Percentiles rank a stretch among this genome's conserved stretches.
Conservation (phyloP, 2,329 filamentous ascomycete species). For the Akanthomyces dipterigenus region DNA sequence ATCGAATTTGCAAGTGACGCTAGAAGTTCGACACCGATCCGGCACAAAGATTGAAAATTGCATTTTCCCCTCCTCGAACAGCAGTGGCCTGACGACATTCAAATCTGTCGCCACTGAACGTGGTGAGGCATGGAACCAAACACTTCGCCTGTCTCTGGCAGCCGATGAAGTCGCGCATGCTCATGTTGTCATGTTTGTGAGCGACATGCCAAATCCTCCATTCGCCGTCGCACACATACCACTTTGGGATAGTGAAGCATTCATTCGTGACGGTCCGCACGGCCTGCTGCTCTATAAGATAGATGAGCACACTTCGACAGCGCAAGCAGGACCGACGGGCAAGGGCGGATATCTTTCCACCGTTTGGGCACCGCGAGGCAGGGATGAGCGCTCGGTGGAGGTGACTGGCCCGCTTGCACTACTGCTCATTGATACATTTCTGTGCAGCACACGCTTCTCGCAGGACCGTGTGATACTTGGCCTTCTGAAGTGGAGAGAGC, state of each 20-base stretch:
- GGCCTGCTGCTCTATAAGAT: constrained; percentile 79
- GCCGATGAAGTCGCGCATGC: constrained; percentile 73
- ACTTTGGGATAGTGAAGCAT: constrained; percentile 86
- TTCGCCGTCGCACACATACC: constrained; percentile 92
- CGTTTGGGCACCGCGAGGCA: constrained; percentile 67
- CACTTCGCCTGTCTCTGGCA: constrained; percentile 71
- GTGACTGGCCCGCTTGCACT: constrained; percentile 73
- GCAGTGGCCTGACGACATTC: constrained; percentile 73
- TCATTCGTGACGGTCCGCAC: constrained; percentile 79
- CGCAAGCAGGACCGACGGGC: constrained; percentile 54
- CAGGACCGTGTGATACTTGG: constrained; percentile 84
- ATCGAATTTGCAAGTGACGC: constrained; percentile 74
- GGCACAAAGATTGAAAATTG: constrained; percentile 83
- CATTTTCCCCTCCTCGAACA: constrained; percentile 81
- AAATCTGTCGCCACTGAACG: constrained; percentile 74
- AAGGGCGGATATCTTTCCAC: constrained; percentile 82
- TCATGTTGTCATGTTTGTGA: constrained; percentile 84
- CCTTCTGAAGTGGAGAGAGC: constrained; percentile 79
- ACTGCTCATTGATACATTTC: constrained; percentile 73
- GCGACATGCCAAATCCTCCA: constrained; percentile 77
- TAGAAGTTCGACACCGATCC: constrained; percentile 74
- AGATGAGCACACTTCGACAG: constrained; percentile 78
- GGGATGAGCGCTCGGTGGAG: constrained; percentile 62
- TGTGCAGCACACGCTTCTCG: constrained; percentile 92
- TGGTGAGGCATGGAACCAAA: constrained; percentile 82